Conservation (phyloP, 2,329 filamentous ascomycete species). For the Thelonectria olida region DNA sequence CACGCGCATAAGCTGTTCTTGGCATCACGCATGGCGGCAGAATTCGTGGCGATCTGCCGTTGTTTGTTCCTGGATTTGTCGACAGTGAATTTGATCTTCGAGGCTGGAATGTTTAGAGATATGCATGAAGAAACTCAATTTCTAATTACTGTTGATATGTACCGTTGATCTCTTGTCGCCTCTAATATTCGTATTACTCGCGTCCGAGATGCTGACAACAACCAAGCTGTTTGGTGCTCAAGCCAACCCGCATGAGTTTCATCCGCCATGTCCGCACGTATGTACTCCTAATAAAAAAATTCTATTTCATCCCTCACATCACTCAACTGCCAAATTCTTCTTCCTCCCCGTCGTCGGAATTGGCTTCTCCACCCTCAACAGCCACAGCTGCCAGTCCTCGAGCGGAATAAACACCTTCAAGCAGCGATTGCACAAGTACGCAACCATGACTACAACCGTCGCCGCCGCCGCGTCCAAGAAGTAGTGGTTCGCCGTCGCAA, state of each 20-base stretch:
- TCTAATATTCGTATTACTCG: too few species aligned
- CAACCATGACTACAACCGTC: slow-evolving; percentile 66
- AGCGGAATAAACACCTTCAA: slow-evolving; percentile 68
- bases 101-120: too few species aligned
- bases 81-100: too few species aligned
- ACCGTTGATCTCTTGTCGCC: too few species aligned
- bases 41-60: background rate
- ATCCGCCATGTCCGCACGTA: too few species aligned
- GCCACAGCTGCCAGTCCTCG: slow-evolving; percentile 72
- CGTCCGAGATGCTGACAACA: too few species aligned
- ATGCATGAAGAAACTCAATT: too few species aligned
- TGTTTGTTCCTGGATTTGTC: background rate
- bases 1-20: slow-evolving; percentile 26
- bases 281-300: too few species aligned
- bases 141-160: too few species aligned
- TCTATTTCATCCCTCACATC: background rate
- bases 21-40: background rate
- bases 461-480: slow-evolving; percentile 73
- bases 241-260: too few species aligned
- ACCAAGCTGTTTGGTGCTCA: too few species aligned
- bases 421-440: slow-evolving; percentile 61
- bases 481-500: slow-evolving; percentile 70
- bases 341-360: slow-evolving; percentile 54
- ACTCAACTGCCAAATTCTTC: slow-evolving; percentile 27
- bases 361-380: slow-evolving; percentile 70